Conservation (phyloP, 345 rosid species). For the Hevea brasiliensis region DNA sequence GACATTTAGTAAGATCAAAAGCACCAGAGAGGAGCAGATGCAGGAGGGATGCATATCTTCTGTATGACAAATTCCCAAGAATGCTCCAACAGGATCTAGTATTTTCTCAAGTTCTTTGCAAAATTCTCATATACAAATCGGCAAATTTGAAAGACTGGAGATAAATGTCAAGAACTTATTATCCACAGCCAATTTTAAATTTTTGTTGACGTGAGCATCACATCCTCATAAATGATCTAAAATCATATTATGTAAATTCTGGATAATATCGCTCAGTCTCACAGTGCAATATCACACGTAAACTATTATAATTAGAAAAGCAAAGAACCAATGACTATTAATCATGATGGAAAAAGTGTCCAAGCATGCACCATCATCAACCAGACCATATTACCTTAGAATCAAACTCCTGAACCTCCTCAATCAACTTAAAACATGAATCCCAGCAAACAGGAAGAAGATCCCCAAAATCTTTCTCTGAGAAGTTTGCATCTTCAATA, state of each 20-base stretch:
- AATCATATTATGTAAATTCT: background rate
- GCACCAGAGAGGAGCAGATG: background rate
- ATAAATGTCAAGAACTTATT: background rate
- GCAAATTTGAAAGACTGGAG: background rate
- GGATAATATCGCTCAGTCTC: background rate
- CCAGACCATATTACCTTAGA: constrained; percentile 63
- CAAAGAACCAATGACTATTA: background rate
- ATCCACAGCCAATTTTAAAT: background rate
- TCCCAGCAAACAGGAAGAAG: constrained; percentile 91
- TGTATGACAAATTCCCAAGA: background rate
- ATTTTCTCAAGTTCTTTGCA: background rate
- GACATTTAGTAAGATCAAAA: background rate
- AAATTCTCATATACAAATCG: background rate
- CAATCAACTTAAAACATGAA: constrained; percentile 83
- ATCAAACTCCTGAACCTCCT: constrained; percentile 96
- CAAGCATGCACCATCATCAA: background rate
- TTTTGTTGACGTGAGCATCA: background rate
- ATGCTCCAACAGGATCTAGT: background rate
- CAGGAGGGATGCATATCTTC: background rate
- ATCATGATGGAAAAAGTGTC: background rate
- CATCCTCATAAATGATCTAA: background rate
- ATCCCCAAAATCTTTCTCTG: constrained; percentile 68
- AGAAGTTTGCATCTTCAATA: constrained; percentile 93
- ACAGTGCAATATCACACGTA: background rate
- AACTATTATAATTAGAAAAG: background rate